A percentile compares a stretch with the other conserved stretches of the same genome.
phyloP scores from a whole-genome alignment of 805 yeast genomes.

The Teunomyces funiuensis region DNA sequence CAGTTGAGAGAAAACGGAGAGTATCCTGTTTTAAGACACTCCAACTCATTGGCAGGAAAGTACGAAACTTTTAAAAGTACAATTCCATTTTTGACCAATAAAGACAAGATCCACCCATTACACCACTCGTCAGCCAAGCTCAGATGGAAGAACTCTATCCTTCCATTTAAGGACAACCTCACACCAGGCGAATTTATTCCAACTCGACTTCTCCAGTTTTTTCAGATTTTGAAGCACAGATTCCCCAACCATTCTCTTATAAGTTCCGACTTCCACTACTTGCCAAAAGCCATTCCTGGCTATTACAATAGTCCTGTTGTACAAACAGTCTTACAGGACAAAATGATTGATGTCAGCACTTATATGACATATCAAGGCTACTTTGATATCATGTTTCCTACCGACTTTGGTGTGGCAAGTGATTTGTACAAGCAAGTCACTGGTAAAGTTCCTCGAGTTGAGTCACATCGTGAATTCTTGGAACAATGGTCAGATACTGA shows the following conservation, averaged over 20 bases:
- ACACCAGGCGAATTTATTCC: conserved; percentile 80
- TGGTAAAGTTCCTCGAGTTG: conserved; percentile 55
- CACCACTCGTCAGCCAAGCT: conserved; percentile 47
- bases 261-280: conserved; percentile 62
- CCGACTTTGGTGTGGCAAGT: conserved; percentile 64
- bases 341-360: conserved; percentile 67
- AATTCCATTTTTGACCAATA: conserved; percentile 28
- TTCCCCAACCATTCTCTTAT: conserved; percentile 79
- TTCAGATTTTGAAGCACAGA: conserved; percentile 56
- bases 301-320: conserved; percentile 72
- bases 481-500: conserved; percentile 69
- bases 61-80: conserved; percentile 25
- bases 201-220: conserved; percentile 66
- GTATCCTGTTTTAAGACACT: conserved; percentile 32
- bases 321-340: conserved; percentile 67
- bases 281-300: conserved; percentile 53
- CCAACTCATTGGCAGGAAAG: conserved; percentile 21
- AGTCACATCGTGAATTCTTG: conserved; percentile 64
- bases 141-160: conserved; percentile 46
- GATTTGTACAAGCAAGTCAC: conserved; percentile 63
- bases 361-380: conserved; percentile 85
- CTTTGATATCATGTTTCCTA: conserved; percentile 85
- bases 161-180: conserved; percentile 67
- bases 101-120: conserved; percentile 56
- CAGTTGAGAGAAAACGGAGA: conserved; percentile 52